Evolutionary conservation across 805 yeast species (phyloP), one percentile per base, ranked within the genome.

Genomic region (Suhomyces sp.): DNA sequence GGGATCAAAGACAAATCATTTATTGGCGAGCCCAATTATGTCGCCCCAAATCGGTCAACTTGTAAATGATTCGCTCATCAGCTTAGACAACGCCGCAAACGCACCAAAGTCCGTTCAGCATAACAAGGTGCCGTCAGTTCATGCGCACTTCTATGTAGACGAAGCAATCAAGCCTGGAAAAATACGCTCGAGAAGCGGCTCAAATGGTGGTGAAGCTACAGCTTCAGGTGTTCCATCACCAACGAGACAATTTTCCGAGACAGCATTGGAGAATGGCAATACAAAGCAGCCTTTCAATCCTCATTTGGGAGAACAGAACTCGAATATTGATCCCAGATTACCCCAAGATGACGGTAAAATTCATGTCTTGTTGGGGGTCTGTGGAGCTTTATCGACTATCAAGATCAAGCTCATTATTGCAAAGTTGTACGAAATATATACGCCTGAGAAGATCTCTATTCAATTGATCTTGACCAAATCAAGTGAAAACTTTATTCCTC

Each of bases 121-220:
- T 60, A 80, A 80, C 58, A 79, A 82, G 64, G 63, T 79, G 19
- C 78, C 87, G 15, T 79, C 88, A 0, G 85, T 85, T 55, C 96
- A 88, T 68, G 91, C 94, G 0, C 96, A 87, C 67, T 88, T 88
- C 63, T 80, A 78, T 57, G 84, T 83, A 8, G 87, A 84, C 54
- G 92, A 87, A 51, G 76, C 86, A 1, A 63, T 82, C n/a, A 85
- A 81, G 60, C 84, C 68, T 6, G 65, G 59, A 8, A 73, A 72
- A 51, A 51, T 60, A 4, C 51, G 77, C 39, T 71, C 77, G 2
- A 62, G 79, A 50, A 73, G 77, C 56, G 75, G 76, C 6, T 72
- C 77, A 10, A 59, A 61, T 39, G 60, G 68, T 20, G 69, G 41
- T 6, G 35, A 40, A 20, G 43, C 15, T 3, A 7, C 31, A 1